Evolutionary conservation across 371 early-diverging fungal species (phyloP).

Genomic region (Mortierella polycephala): DNA sequence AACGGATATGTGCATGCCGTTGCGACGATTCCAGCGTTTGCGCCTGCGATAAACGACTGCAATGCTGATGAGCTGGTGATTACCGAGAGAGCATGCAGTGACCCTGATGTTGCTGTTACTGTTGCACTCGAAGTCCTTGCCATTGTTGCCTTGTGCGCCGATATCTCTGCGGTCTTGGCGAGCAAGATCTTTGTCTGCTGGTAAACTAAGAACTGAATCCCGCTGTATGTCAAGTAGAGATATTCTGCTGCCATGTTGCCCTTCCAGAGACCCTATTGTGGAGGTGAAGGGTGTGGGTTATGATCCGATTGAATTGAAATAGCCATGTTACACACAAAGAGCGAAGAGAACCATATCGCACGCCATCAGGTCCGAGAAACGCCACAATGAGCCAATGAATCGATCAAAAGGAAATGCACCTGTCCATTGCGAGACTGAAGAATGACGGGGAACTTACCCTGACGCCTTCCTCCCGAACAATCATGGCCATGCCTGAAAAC

Average conservation of each 20-base stretch:
- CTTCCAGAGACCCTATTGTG: constrained; percentile 85
- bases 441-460: constrained; percentile 53
- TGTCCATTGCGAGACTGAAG: background rate
- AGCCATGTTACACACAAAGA: background rate
- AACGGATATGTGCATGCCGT: constrained; percentile 92
- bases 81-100: constrained; percentile 6
- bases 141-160: constrained; percentile 7
- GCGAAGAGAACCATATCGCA: background rate
- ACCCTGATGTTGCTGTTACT: background rate
- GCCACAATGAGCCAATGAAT: background rate
- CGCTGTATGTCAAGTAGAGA: constrained; percentile 90
- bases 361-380: background rate
- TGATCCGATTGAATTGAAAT: background rate
- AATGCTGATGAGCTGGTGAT: constrained; percentile 34
- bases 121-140: background rate
- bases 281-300: background rate
- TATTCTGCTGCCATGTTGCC: constrained; percentile 94
- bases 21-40: constrained; percentile 80
- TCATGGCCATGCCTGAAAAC: constrained; percentile 64
- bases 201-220: constrained; percentile 86
- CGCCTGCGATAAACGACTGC: constrained; percentile 75
- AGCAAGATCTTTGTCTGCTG: constrained; percentile 61
- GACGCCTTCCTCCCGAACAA: constrained; percentile 80
- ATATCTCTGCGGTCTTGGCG: constrained; percentile 7
- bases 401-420: background rate